Conservation (phyloP, 306 rosid genomes). For the Adenanthera pavonina region DNA sequence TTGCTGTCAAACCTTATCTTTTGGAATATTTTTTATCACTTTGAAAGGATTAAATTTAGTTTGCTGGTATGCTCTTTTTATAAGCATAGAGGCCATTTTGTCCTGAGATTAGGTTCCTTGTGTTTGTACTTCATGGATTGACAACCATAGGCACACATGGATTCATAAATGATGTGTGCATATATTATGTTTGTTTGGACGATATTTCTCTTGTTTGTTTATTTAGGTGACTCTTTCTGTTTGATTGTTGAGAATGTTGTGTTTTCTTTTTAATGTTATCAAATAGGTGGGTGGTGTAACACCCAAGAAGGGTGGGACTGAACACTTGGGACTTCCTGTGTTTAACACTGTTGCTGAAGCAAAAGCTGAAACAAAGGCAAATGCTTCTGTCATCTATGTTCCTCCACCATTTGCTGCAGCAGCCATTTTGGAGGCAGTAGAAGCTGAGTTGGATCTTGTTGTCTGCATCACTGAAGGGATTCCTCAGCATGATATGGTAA, state of each 20-base stretch:
- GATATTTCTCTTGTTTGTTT: not conserved
- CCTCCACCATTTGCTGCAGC: conserved; percentile 99
- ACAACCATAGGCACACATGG: not conserved
- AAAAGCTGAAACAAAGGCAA: conserved; percentile 92
- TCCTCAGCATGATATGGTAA: conserved; percentile 97
- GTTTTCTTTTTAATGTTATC: not conserved
- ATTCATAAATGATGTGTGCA: not conserved
- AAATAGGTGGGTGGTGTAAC: conserved; percentile 94
- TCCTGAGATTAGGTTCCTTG: not conserved
- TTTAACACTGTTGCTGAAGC: conserved; percentile 95
- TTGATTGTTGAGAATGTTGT: not conserved
- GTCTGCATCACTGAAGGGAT: conserved; percentile 98
- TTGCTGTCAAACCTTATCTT: not conserved
- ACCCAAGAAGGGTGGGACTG: conserved; percentile 97
- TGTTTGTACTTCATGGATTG: not conserved
- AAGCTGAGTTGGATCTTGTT: conserved; percentile 94
- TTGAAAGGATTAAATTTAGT: not conserved
- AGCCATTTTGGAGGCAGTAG: conserved; percentile 91
- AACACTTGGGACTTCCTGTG: conserved; percentile 96
- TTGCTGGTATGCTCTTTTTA: not conserved
- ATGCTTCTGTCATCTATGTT: conserved; percentile 91
- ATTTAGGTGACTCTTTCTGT: not conserved
- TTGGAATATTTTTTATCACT: not conserved
- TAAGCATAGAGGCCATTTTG: not conserved
- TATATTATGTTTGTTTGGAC: not conserved